A percentile compares a stretch with the other conserved stretches of the same genome.
Conservation (phyloP, 1,284 basidiomycete species). For the Naganishia albida region DNA sequence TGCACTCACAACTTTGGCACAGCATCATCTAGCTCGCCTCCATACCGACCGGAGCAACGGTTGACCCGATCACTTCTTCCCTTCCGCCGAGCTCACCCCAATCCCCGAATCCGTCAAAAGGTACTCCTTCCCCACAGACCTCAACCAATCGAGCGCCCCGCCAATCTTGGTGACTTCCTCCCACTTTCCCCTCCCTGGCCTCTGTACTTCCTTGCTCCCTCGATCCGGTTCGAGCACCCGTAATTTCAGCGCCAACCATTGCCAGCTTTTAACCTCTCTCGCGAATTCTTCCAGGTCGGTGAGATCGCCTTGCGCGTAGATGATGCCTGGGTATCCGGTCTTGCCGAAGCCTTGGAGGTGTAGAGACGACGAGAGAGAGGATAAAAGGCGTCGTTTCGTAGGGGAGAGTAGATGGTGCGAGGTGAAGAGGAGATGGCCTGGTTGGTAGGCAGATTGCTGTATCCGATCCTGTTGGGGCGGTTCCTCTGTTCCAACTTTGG, state of each 20-base stretch:
- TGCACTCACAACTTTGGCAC: too few species aligned
- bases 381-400: conserved; percentile 66
- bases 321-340: conserved; percentile 70
- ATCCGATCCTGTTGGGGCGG: neutral
- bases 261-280: conserved; percentile 68
- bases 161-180: conserved; percentile 68
- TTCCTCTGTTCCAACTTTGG: conserved; percentile 48
- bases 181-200: conserved; percentile 47
- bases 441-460: conserved; percentile 13
- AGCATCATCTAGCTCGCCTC: too few species aligned
- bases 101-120: conserved; percentile 51
- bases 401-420: conserved; percentile 73
- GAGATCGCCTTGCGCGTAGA: conserved; percentile 65
- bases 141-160: conserved; percentile 69
- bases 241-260: conserved; percentile 71
- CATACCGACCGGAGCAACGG: too few species aligned
- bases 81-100: conserved; percentile 15
- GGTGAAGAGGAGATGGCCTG: conserved; percentile 66
- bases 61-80: conserved; percentile 11
- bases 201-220: conserved; percentile 14
- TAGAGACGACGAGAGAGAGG: conserved; percentile 63
- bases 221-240: conserved; percentile 60
- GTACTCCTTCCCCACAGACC: conserved; percentile 59
- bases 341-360: conserved; percentile 68
- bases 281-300: conserved; percentile 66